Evolutionary conservation across 2,329 filamentous ascomycete genomes (phyloP).

Genomic region (Talaromyces marneffei): DNA sequence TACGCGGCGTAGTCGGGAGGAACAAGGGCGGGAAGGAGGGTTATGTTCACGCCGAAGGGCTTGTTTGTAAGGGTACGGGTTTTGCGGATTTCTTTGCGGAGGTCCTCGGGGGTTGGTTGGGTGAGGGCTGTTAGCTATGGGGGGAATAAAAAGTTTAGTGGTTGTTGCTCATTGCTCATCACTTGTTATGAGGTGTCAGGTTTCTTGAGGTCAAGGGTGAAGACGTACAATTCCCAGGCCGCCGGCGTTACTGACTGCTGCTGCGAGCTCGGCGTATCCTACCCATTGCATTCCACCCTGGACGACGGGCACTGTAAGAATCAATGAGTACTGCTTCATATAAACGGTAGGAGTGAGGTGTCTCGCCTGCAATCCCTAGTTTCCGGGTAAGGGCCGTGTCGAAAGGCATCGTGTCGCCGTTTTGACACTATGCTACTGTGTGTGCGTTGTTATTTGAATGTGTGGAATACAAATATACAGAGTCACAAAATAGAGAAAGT

Average conservation of each 20-base stretch:
- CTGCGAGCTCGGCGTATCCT: constrained; percentile 48
- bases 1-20: constrained; percentile 91
- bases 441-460: too few species aligned
- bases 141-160: neutral
- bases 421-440: neutral
- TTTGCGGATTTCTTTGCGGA: constrained; percentile 86
- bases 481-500: neutral
- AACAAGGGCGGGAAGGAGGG: constrained; percentile 80
- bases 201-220: too few species aligned
- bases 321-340: neutral
- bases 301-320: constrained; percentile 40
- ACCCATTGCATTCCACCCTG: constrained; percentile 54
- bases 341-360: neutral
- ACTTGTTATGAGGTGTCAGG: too few species aligned
- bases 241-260: constrained; percentile 50
- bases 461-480: neutral
- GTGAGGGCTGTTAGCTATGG: constrained; percentile 64
- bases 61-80: constrained; percentile 64
- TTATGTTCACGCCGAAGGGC: constrained; percentile 87
- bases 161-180: too few species aligned
- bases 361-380: constrained; percentile 48
- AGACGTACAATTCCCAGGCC: constrained; percentile 46
- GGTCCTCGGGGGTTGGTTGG: constrained; percentile 82
- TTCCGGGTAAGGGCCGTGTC: constrained; percentile 58
- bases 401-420: constrained; percentile 51